Evolutionary conservation across 805 yeast genomes (phyloP).

Genomic region (Yarrowia sp.): DNA sequence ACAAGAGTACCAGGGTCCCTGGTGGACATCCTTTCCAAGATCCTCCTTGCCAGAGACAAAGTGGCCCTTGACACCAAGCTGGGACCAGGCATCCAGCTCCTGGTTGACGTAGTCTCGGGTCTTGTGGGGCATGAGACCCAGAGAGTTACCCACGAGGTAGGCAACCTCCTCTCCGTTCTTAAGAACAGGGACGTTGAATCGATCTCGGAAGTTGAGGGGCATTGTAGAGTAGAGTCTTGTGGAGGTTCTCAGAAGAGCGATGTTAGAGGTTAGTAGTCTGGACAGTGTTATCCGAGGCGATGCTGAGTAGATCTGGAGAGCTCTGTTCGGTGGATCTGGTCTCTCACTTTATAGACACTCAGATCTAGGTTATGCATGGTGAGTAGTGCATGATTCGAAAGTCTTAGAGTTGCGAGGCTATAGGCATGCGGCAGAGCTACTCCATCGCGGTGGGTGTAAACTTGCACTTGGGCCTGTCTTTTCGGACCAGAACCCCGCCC

Average conservation of each 20-base stretch:
- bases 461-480: constrained; percentile 2
- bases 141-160: constrained; percentile 92
- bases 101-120: constrained; percentile 63
- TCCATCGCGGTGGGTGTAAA: constrained; percentile 19
- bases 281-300: constrained; percentile 26
- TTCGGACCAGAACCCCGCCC: background rate
- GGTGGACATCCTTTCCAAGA: constrained; percentile 46
- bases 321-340: constrained; percentile 31
- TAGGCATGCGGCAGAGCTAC: constrained; percentile 28
- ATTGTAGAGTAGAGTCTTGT: constrained; percentile 17
- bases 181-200: constrained; percentile 42
- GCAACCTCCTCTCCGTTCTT: constrained; percentile 49
- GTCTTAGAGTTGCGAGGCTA: constrained; percentile 29
- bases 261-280: background rate
- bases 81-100: constrained; percentile 84
- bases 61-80: constrained; percentile 84
- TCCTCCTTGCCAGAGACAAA: constrained; percentile 52
- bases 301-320: constrained; percentile 12
- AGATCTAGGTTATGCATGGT: constrained; percentile 32
- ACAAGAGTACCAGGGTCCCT: constrained; percentile 81
- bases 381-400: constrained; percentile 2
- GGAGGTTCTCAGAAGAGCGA: constrained; percentile 1
- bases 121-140: constrained; percentile 82
- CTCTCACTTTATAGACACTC: constrained; percentile 35
- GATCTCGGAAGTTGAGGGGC: constrained; percentile 32